Evolutionary conservation across 805 yeast species (phyloP), one percentile per base, ranked within the genome.

Genomic region (Cyberlindnera lachancei): DNA sequence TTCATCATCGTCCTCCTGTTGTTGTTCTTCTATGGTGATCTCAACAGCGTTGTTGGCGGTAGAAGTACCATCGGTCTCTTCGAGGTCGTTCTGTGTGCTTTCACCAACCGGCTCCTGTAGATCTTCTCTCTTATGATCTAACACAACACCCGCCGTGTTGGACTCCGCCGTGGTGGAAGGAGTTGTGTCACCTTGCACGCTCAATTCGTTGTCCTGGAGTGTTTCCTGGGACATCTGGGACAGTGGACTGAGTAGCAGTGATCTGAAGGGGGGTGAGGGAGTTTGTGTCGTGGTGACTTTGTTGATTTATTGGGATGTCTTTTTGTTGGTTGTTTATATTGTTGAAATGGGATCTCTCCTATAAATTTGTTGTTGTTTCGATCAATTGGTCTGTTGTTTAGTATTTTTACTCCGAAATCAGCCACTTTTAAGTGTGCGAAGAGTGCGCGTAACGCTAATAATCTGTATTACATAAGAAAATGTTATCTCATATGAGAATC

Each of bases 81-180:
- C 23, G 16, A 17, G 18, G 23, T 23, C 30, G 13, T 30, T 7
- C 18, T 17, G 28, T 7, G 22, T 20, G 4, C 16, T 26, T 18
- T 35, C 41, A 16, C 31, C 23, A 15, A 34, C 40, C n/a, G 33
- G 25, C 7, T 31, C 17, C n/a, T n/a, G n/a, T n/a, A n/a, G n/a
- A n/a, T n/a, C n/a, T n/a, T n/a, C n/a, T n/a, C n/a, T n/a, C n/a
- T n/a, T n/a, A n/a, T n/a, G n/a, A n/a, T n/a, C n/a, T n/a, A n/a
- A n/a, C n/a, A n/a, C n/a, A n/a, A n/a, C 20, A 17, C n/a, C 17
- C n/a, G 11, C 28, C 19, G 17, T 15, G 17, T 10, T n/a, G 2
- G 28, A 25, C 7, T 25, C 28, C 13, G 19, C 28, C 11, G 28
- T 15, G 10, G 28, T 25, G 18, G 28, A 20, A 4, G 19, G 12